Evolutionary conservation across 805 yeast species (phyloP).

Genomic region (Candida stauntonica): DNA sequence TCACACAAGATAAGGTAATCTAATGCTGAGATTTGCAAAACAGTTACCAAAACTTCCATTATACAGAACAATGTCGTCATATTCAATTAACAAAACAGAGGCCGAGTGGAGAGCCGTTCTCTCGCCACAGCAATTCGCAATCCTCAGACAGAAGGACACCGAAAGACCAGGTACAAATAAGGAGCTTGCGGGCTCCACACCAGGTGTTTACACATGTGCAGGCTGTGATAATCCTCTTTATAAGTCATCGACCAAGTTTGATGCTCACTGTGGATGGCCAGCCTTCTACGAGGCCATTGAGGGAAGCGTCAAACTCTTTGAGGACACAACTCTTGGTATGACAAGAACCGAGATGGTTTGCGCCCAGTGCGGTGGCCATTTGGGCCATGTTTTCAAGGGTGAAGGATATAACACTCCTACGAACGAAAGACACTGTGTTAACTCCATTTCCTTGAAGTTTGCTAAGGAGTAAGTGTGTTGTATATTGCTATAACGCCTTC

Average conservation of each 20-base stretch:
- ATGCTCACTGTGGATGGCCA: slow-evolving; percentile 97
- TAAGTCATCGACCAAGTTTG: slow-evolving; percentile 74
- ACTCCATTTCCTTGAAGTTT: slow-evolving; percentile 76
- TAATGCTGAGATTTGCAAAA: too few species aligned
- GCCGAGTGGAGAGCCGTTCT: slow-evolving; percentile 78
- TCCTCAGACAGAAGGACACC: slow-evolving; percentile 61
- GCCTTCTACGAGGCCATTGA: slow-evolving; percentile 90
- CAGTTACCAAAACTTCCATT: too few species aligned
- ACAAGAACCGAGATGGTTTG: slow-evolving; percentile 86
- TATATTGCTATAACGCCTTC: too few species aligned
- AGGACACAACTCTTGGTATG: slow-evolving; percentile 72
- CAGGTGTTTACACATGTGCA: slow-evolving; percentile 78
- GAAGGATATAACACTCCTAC: slow-evolving; percentile 86
- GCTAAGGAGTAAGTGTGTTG: slow-evolving; percentile 15
- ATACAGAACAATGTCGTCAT: slow-evolving; percentile 10
- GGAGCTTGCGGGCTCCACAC: slow-evolving; percentile 37
- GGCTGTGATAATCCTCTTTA: slow-evolving; percentile 83
- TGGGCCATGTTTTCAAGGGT: slow-evolving; percentile 93
- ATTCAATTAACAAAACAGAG: slow-evolving; percentile 31
- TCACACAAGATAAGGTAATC: too few species aligned
- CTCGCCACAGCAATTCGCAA: slow-evolving; percentile 70
- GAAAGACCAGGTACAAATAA: slow-evolving; percentile 41
- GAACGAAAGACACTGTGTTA: slow-evolving; percentile 92
- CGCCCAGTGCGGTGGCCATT: slow-evolving; percentile 83
- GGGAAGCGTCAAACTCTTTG: slow-evolving; percentile 59